Evolutionary conservation across 208 protist genomes (phyloP), one percentile per base, ranked within the genome.

Genomic region (Crithidia sp.): DNA sequence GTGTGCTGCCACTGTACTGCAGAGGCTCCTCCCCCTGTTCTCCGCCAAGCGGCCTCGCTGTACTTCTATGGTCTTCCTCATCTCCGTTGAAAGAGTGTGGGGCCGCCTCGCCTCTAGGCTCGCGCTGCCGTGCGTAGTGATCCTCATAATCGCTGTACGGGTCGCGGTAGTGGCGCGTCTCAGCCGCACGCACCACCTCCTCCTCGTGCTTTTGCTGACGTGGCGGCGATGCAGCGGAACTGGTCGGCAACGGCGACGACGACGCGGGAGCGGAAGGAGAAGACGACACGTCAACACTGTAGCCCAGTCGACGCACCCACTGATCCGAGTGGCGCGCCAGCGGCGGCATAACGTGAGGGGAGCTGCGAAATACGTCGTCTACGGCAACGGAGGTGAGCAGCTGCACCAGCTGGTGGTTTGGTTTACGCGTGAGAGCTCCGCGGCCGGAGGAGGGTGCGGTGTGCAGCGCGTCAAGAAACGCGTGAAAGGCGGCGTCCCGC

Each of bases 381-480:
- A 87, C 56, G 19, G 91, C 84, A 8, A 82, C 74, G 2, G 81
- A 37, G 50, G 85, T 74, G 12, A 95, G 70, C 43, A 65, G 71
- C 63, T 83, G 76, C 47, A 93, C 59, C n/a, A 84, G 53, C 28
- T 56, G 53, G 39, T 67, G 67, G 55, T 82, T 90, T 28, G 65
- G 81, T 13, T 57, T 65, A 12, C 59, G 78, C 44, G 57, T 60
- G 50, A 67, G 52, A n/a, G 40, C 63, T n/a, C 39, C 58, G 28
- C 57, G 57, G 43, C 67, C 68, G 12, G 72, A 81, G 14, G 72
- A 72, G 28, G 67, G 83, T 19, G 63, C 62, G 12, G 52, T 28
- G 49, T 82, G 81, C 45, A 92, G 62, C 10, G 68, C 49, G 10
- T 69, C 76, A 19, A 78, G 54, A n/a, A 95, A 90, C 36, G 81